A percentile compares a stretch with the other conserved stretches of the same genome.
Conservation (phyloP, 768 basidiomycete genomes). For the Kwoniella sp. region DNA sequence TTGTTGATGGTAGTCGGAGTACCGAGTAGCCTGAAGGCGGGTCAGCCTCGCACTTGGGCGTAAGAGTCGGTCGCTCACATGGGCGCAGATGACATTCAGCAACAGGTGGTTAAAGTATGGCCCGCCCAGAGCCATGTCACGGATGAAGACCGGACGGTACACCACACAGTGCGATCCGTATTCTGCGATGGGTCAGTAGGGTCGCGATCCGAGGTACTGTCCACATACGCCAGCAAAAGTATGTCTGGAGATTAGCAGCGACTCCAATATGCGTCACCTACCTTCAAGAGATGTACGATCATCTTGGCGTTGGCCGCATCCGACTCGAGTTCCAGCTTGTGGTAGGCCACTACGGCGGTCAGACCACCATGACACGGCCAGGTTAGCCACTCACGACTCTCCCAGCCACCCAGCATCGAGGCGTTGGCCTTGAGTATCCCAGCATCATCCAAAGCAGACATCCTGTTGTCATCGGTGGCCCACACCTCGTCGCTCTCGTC, state of each 20-base stretch:
- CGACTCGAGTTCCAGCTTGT: constrained; percentile 16
- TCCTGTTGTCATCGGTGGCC: constrained; percentile 15
- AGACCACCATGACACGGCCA: background rate
- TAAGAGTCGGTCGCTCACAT: background rate
- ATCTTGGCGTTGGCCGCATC: constrained; percentile 13
- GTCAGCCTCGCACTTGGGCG: background rate
- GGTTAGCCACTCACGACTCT: constrained; percentile 10
- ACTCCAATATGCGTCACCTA: background rate
- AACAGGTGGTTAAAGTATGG: constrained; percentile 25
- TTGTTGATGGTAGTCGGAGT: constrained; percentile 11
- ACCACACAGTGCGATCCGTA: constrained; percentile 26
- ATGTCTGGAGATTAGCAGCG: constrained; percentile 5
- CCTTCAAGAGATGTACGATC: constrained; percentile 23
- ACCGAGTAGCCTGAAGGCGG: constrained; percentile 13
- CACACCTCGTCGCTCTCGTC: constrained; percentile 11
- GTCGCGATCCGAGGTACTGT: background rate
- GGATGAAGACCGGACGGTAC: constrained; percentile 25
- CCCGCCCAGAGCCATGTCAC: constrained; percentile 28
- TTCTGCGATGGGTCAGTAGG: background rate
- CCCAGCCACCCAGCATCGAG: constrained; percentile 17
- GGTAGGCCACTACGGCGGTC: constrained; percentile 15
- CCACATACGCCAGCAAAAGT: constrained; percentile 22
- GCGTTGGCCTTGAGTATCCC: constrained; percentile 19
- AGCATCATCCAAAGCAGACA: constrained; percentile 5
- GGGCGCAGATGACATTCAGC: constrained; percentile 23